Evolutionary conservation across 495 filamentous ascomycete genomes (phyloP).

Genomic region (Lepidopterella palustris): DNA sequence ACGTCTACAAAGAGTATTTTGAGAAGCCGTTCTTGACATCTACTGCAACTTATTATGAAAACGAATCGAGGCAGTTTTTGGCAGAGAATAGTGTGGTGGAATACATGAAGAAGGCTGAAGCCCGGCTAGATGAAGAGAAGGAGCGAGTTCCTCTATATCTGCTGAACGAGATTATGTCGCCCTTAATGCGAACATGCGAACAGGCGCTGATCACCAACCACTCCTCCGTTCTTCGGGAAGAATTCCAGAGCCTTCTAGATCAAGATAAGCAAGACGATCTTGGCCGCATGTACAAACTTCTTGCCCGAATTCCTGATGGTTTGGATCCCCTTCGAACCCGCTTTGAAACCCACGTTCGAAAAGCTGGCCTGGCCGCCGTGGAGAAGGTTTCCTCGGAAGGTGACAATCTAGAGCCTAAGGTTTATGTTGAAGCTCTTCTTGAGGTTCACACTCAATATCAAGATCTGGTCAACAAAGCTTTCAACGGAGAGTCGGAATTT

Average conservation of each 20-base stretch:
- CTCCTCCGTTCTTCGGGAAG: slow-evolving; percentile 74
- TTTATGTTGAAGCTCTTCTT: slow-evolving; percentile 90
- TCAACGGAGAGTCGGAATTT: slow-evolving; percentile 93
- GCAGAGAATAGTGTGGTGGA: slow-evolving; percentile 97
- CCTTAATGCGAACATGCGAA: slow-evolving; percentile 81
- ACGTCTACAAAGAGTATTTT: slow-evolving; percentile 88
- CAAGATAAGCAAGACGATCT: slow-evolving; percentile 93
- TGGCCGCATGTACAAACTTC: slow-evolving; percentile 89
- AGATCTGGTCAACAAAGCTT: slow-evolving; percentile 82
- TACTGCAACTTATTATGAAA: slow-evolving; percentile 78
- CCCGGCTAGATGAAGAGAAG: slow-evolving; percentile 88
- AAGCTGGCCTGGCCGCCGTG: slow-evolving; percentile 77
- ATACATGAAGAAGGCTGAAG: slow-evolving; percentile 99
- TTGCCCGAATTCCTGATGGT: slow-evolving; percentile 86
- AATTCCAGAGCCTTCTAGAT: slow-evolving; percentile 93
- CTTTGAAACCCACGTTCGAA: slow-evolving; percentile 90
- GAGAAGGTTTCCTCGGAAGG: slow-evolving; percentile 86
- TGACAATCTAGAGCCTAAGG: slow-evolving; percentile 88
- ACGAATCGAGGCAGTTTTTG: slow-evolving; percentile 88
- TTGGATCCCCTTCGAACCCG: slow-evolving; percentile 80
- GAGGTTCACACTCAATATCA: slow-evolving; percentile 93
- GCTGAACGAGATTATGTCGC: slow-evolving; percentile 76
- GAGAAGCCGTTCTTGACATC: slow-evolving; percentile 85
- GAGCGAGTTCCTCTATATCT: slow-evolving; percentile 88
- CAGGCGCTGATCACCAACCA: slow-evolving; percentile 85